Conservation (phyloP, 768 basidiomycete species). For the Grammothele lineata region DNA sequence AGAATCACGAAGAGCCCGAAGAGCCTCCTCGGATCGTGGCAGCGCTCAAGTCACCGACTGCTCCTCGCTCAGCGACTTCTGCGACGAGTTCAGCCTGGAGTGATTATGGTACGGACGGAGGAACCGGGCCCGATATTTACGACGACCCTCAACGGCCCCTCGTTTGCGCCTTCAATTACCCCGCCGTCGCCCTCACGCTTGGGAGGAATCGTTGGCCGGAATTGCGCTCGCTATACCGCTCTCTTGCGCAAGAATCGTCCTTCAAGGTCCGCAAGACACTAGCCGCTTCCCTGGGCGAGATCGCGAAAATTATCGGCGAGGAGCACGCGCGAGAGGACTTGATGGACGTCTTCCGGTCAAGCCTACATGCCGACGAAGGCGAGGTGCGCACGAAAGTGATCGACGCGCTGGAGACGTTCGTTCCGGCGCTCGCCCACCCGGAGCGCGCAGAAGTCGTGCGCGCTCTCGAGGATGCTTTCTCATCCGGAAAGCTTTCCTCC, state of each 20-base stretch:
- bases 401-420: slow-evolving; percentile 58
- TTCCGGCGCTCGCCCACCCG: slow-evolving; percentile 44
- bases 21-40: background rate
- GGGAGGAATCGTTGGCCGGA: slow-evolving; percentile 73
- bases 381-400: slow-evolving; percentile 71
- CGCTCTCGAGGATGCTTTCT: slow-evolving; percentile 41
- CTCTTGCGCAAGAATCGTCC: slow-evolving; percentile 56
- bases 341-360: slow-evolving; percentile 65
- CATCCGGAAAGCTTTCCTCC: slow-evolving; percentile 55
- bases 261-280: slow-evolving; percentile 72
- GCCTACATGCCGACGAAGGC: slow-evolving; percentile 51
- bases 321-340: slow-evolving; percentile 66
- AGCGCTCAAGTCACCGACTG: background rate
- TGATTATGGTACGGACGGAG: slow-evolving; percentile 13
- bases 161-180: slow-evolving; percentile 87
- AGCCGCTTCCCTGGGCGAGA: slow-evolving; percentile 84
- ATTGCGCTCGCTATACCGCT: slow-evolving; percentile 62
- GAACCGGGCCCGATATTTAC: slow-evolving; percentile 26
- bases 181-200: slow-evolving; percentile 82
- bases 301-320: slow-evolving; percentile 80
- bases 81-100: slow-evolving; percentile 12
- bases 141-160: slow-evolving; percentile 69
- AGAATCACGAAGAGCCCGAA: background rate
- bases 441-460: slow-evolving; percentile 40
- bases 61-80: slow-evolving; percentile 4